Base-by-base conservation (phyloP, 345 rosid genomes). In the Eucalyptus melliodora region DNA sequence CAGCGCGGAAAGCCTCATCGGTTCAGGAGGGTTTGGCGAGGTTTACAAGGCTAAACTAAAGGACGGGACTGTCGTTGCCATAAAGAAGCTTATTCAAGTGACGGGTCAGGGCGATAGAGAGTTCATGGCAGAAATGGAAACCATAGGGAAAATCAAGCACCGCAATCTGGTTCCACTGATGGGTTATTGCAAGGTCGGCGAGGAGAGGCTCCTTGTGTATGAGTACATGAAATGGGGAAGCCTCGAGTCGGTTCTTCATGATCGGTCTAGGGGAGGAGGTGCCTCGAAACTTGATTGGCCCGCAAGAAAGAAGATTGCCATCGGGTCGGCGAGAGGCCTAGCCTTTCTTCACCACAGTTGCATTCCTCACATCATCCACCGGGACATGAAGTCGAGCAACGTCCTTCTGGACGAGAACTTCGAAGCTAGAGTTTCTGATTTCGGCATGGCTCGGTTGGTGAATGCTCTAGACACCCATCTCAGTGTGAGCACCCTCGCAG, bases 141-240 rank as follows among this genome's bases (percentile, higher is more conserved):
- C 99, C 16, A 96, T 97, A 24, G 99, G 99, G 31, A 97, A 97
- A 90, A 97, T 97, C 92, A 97, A 97, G 94, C 99, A 97, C 92
- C 92, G 99, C 86, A 97, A 97, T 94, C 93, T 97, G 47, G 99
- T 97, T 89, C 99, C 99, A 23, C 92, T 97, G 88, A 91, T 97
- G 50, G 99, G 99, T 17, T 97, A 96, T 89, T 97, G 99, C 92
- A 97, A 97, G 93, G 90, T 97, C 45, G 99, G 99, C 30, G 99
- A 97, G 86, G 99, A 97, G 93, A 94, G 99, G 91, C 97, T 97
- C 87, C 99, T 97, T 88, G 99, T 97, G 40, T 97, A 97, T 11
- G 99, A 97, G 87, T 97, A 96, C 96, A 97, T 97, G 99, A 95
- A 95, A 93, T 97, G 98, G 97, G 99, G 99, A 82, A 97, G 99